Percentiles rank a stretch among this genome's conserved stretches.
Conservation (phyloP, 2,329 filamentous ascomycete species). For the Xylariaceae sp. region DNA sequence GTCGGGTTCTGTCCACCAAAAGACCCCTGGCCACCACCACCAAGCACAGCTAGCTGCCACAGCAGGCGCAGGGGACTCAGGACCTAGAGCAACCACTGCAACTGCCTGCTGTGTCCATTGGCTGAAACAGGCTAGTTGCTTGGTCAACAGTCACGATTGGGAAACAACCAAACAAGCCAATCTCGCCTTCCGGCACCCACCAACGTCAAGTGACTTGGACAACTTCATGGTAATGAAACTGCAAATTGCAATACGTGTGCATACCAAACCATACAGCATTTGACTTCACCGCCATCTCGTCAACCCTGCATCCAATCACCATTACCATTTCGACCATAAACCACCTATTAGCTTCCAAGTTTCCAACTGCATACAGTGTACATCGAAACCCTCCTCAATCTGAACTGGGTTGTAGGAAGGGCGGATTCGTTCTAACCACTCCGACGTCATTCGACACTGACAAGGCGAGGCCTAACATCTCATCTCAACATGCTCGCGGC, state of each 20-base stretch:
- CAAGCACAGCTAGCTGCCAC: no score
- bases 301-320: background rate
- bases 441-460: background rate
- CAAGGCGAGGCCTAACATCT: conserved; percentile 25
- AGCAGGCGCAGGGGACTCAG: no score
- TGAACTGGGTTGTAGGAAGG: background rate
- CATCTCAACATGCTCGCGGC: conserved; percentile 64
- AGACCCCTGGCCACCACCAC: no score
- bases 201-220: conserved; percentile 4
- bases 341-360: background rate
- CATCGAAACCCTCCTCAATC: background rate
- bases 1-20: no score
- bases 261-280: no score
- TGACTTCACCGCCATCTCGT: no score
- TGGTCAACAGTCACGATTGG: conserved; percentile 12
- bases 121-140: conserved; percentile 12
- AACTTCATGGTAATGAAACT: conserved; percentile 2
- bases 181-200: background rate
- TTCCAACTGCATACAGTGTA: background rate
- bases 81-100: background rate
- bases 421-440: conserved; percentile 2
- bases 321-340: background rate
- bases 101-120: no score
- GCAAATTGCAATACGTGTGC: background rate
- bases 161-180: conserved; percentile 19